Conservation (phyloP, 2,329 filamentous ascomycete species). For the Trichophyton verrucosum region DNA sequence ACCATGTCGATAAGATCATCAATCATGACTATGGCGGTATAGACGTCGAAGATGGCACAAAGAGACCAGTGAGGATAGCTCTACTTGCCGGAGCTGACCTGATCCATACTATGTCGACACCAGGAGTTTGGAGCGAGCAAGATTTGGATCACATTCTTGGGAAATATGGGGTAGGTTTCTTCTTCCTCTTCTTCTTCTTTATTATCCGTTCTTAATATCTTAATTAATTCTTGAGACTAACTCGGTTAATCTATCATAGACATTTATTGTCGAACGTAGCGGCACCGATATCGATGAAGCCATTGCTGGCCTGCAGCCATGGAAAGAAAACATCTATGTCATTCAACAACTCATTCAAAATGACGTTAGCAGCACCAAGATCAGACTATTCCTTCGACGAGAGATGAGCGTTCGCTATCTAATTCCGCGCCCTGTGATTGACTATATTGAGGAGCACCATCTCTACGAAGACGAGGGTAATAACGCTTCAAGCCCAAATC, state of each 20-base stretch:
- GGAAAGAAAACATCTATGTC: conserved; percentile 75
- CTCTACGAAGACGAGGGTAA: conserved; percentile 46
- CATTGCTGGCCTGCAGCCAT: conserved; percentile 65
- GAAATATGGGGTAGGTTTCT: conserved; percentile 50
- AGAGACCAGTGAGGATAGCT: conserved; percentile 59
- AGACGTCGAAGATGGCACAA: conserved; percentile 51
- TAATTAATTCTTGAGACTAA: neutral
- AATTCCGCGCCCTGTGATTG: conserved; percentile 61
- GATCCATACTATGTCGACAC: conserved; percentile 59
- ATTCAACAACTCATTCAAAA: conserved; percentile 82
- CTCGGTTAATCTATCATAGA: conserved; percentile 21
- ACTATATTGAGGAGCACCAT: conserved; percentile 57
- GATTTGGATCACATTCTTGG: conserved; percentile 83
- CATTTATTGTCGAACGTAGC: conserved; percentile 75
- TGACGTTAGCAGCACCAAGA: conserved; percentile 70
- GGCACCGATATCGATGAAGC: conserved; percentile 85
- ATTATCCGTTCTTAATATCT: no score
- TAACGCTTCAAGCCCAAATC: neutral
- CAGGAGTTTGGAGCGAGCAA: conserved; percentile 65
- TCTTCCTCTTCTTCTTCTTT: neutral
- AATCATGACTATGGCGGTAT: conserved; percentile 67
- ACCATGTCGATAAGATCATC: conserved; percentile 85
- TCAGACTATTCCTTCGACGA: conserved; percentile 64
- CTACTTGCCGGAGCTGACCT: conserved; percentile 69
- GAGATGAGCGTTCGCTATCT: conserved; percentile 72